Percentiles rank a stretch among this genome's conserved stretches.
Evolutionary conservation across 768 basidiomycete species (phyloP).

Genomic region (Podaxis sp.): DNA sequence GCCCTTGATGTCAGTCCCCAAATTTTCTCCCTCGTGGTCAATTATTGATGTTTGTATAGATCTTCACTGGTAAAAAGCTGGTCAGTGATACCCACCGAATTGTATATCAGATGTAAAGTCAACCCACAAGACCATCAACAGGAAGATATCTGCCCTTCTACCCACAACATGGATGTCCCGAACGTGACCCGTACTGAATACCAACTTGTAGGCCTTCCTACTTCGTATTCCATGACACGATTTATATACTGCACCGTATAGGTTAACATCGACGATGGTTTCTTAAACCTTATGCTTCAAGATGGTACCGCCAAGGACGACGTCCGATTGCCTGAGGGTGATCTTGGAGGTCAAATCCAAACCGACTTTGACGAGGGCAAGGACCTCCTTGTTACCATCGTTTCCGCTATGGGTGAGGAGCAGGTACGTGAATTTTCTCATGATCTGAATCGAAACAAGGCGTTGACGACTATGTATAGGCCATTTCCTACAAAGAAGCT

Average conservation of each 20-base stretch:
- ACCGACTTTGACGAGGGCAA: constrained; percentile 79
- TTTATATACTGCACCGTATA: constrained; percentile 31
- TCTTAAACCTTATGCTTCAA: constrained; percentile 87
- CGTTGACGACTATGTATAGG: constrained; percentile 34
- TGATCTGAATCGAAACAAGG: not conserved
- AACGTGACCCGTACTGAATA: constrained; percentile 90
- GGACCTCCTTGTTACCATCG: constrained; percentile 84
- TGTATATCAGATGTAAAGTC: not conserved
- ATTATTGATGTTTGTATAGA: constrained; percentile 47
- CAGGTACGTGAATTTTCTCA: constrained; percentile 42
- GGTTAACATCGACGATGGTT: constrained; percentile 92
- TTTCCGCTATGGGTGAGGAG: constrained; percentile 92
- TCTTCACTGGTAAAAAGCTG: constrained; percentile 98
- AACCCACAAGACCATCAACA: constrained; percentile 29
- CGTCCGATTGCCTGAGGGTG: constrained; percentile 87
- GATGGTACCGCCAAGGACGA: constrained; percentile 90
- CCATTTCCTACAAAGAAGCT: constrained; percentile 88
- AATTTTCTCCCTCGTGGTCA: constrained; percentile 6
- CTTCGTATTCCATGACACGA: constrained; percentile 12
- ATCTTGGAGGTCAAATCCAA: constrained; percentile 73
- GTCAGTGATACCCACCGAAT: constrained; percentile 43
- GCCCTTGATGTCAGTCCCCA: constrained; percentile 83
- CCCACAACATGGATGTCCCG: constrained; percentile 99
- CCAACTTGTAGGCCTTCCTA: constrained; percentile 61
- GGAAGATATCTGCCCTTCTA: constrained; percentile 95